phyloP scores from a whole-genome alignment of 192 early-diverging fungal species.

The Lunasporangiospora selenospora region DNA sequence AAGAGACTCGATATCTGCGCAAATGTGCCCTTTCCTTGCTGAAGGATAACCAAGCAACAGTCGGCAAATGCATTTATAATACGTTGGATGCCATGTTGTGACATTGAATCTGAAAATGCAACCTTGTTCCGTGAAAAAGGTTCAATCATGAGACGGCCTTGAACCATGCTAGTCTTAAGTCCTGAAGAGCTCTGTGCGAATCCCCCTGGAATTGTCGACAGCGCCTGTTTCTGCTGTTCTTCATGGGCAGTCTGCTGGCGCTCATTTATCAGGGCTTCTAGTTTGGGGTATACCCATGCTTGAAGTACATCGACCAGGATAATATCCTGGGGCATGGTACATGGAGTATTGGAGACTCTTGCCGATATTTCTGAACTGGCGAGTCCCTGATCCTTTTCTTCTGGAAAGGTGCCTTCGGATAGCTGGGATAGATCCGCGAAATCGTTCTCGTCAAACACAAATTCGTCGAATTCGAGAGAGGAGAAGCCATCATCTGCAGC shows the following conservation, averaged over 20 bases:
- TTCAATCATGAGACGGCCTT: no score
- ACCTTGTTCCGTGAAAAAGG: no score
- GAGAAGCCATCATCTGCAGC: constrained; percentile 16
- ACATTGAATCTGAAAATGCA: no score
- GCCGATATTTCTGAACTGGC: no score
- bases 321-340: no score
- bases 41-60: constrained; percentile 8
- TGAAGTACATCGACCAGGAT: not conserved
- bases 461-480: constrained; percentile 17
- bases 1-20: not conserved
- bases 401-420: no score
- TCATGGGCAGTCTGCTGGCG: constrained; percentile 16
- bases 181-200: not conserved
- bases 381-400: no score
- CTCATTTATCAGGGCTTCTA: constrained; percentile 4
- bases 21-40: constrained; percentile 1
- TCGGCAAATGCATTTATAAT: constrained; percentile 13
- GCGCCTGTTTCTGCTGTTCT: constrained; percentile 3
- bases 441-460: constrained; percentile 15
- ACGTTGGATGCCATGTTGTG: constrained; percentile 3
- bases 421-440: constrained; percentile 1
- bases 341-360: no score
- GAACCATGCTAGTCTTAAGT: no score
- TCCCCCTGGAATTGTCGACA: not conserved
- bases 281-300: constrained; percentile 27